Conservation (phyloP, 495 filamentous ascomycete genomes). For the Darksidea phi region DNA sequence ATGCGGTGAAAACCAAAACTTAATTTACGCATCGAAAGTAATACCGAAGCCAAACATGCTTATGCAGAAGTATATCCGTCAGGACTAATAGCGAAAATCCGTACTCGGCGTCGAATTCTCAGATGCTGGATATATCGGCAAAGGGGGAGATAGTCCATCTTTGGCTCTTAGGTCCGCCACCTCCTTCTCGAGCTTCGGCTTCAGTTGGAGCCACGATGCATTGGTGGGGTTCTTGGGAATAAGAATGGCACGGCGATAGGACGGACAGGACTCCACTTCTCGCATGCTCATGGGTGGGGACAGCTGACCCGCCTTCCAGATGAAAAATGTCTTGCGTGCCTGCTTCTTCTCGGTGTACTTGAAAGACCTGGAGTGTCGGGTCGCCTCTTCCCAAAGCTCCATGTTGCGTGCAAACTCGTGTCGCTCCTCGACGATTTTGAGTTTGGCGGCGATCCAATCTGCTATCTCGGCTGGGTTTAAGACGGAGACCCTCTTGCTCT, state of each 20-base stretch:
- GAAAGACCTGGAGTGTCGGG: constrained; percentile 2
- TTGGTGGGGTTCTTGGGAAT: constrained; percentile 32
- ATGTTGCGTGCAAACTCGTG: constrained; percentile 26
- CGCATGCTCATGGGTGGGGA: constrained; percentile 24
- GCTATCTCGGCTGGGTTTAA: constrained; percentile 19
- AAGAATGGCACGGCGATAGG: constrained; percentile 24
- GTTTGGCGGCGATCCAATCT: constrained; percentile 22
- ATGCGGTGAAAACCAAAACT: too few relatives aligned
- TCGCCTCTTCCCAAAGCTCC: constrained; percentile 31
- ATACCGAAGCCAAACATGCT: too few relatives aligned
- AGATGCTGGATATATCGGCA: background rate
- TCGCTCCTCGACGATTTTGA: constrained; percentile 12
- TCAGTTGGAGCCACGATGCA: constrained; percentile 30
- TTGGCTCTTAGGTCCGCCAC: constrained; percentile 19
- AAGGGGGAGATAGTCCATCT: background rate
- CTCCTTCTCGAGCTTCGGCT: constrained; percentile 33
- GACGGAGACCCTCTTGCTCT: constrained; percentile 11
- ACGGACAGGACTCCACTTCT: constrained; percentile 18
- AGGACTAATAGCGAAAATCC: background rate
- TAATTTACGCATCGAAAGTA: too few relatives aligned
- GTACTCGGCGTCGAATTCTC: background rate
- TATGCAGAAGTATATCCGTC: too few relatives aligned
- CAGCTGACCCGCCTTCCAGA: constrained; percentile 21
- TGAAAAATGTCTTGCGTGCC: constrained; percentile 26
- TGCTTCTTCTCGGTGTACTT: constrained; percentile 24